Evolutionary conservation across 2,329 filamentous ascomycete genomes (phyloP).

Genomic region (Epichloe coenophiala): DNA sequence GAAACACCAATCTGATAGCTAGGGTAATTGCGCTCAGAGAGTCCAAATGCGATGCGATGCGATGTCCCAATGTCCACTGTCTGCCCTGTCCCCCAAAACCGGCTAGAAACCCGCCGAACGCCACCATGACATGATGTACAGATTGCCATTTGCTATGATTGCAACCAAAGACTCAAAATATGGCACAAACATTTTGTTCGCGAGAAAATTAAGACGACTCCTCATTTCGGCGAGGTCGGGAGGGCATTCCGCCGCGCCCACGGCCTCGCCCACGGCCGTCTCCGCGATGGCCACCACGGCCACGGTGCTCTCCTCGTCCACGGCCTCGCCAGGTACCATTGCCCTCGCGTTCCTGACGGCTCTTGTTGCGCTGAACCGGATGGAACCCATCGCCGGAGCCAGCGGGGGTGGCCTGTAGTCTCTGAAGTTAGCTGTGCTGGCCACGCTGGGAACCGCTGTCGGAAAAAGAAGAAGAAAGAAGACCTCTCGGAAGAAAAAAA

Average conservation of each 20-base stretch:
- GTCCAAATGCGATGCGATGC: conserved; percentile 14
- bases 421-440: not conserved
- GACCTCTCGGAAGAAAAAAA: too few relatives aligned
- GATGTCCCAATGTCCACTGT: conserved; percentile 3
- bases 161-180: not conserved
- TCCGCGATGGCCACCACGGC: conserved; percentile 37
- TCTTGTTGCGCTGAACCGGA: conserved; percentile 51
- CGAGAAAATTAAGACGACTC: conserved; percentile 14
- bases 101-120: conserved; percentile 20
- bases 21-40: conserved; percentile 2
- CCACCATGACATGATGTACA: conserved; percentile 29
- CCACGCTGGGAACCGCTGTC: not conserved
- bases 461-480: not conserved
- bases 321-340: conserved; percentile 26
- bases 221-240: conserved; percentile 24
- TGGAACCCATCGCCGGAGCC: conserved; percentile 55
- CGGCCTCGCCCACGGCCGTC: conserved; percentile 30
- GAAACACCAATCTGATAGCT: not conserved
- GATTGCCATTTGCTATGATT: conserved; percentile 3
- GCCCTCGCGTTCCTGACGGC: conserved; percentile 39
- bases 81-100: conserved; percentile 12
- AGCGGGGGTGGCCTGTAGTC: conserved; percentile 23
- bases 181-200: not conserved
- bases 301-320: conserved; percentile 36
- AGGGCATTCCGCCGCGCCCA: conserved; percentile 23